A percentile compares a stretch with the other conserved stretches of the same genome.
Evolutionary conservation across 2,329 filamentous ascomycete species (phyloP).

Genomic region (Diaporthe caulivora): DNA sequence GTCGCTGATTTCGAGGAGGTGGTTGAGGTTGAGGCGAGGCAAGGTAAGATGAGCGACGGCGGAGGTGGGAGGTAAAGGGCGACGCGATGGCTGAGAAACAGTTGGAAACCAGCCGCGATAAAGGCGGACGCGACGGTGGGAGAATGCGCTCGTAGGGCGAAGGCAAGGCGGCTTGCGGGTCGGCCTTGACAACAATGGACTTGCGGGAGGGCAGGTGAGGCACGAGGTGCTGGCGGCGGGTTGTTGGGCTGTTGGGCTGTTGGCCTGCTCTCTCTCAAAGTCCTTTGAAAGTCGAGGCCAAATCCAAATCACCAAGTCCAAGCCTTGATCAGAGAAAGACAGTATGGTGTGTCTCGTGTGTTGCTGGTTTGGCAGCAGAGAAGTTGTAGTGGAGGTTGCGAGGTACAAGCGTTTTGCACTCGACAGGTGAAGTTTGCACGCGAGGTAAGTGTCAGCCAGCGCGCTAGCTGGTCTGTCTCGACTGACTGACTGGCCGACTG

Average conservation of each 20-base stretch:
- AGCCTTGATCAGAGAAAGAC: constrained; percentile 20
- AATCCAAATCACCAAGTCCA: constrained; percentile 8
- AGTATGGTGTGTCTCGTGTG: not conserved
- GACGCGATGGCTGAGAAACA: constrained; percentile 1
- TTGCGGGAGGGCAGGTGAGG: not conserved
- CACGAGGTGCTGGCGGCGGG: not conserved
- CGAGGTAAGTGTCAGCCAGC: not conserved
- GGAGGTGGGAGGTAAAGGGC: not conserved
- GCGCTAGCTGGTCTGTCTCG: not conserved
- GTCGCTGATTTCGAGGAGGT: constrained; percentile 36
- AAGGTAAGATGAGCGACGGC: not conserved
- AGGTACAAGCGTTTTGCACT: constrained; percentile 28
- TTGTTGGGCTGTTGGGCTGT: not conserved
- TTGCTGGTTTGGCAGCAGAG: constrained; percentile 5
- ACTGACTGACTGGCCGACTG: not conserved
- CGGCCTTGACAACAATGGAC: constrained; percentile 35
- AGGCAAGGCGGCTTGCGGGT: constrained; percentile 5
- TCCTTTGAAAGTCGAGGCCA: constrained; percentile 1
- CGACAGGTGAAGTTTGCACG: constrained; percentile 33
- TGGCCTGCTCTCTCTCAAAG: constrained; percentile 18
- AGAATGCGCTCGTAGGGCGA: not conserved
- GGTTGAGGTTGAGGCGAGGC: constrained; percentile 1
- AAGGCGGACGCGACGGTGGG: constrained; percentile 20
- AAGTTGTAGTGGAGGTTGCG: not conserved
- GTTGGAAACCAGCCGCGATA: constrained; percentile 24